A percentile compares a stretch with the other conserved stretches of the same genome.
Conservation (phyloP, 257 asterid species). For the Fraxinus cuspidata region DNA sequence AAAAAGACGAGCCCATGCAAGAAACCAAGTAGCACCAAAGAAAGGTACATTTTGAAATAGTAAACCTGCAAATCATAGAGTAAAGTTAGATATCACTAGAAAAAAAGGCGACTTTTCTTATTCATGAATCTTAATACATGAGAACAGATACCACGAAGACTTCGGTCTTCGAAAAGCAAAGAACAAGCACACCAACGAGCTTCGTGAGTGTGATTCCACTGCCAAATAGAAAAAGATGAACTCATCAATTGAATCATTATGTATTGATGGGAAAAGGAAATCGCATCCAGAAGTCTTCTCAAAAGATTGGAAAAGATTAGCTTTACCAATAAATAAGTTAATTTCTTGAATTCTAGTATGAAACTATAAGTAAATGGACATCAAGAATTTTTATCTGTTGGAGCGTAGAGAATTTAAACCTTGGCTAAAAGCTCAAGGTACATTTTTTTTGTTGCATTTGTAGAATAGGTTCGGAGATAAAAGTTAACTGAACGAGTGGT, state of each 20-base stretch:
- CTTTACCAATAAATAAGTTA: not conserved
- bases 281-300: not conserved
- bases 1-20: constrained; percentile 82
- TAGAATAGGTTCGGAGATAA: not conserved
- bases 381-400: too few species aligned
- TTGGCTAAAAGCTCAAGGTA: not conserved
- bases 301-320: not conserved
- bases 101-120: not conserved
- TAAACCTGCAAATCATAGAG: constrained; percentile 61
- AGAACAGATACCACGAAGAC: constrained; percentile 75
- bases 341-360: not conserved
- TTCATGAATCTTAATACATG: not conserved
- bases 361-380: too few species aligned
- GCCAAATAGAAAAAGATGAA: constrained; percentile 26
- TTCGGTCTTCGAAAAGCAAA: constrained; percentile 87
- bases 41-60: constrained; percentile 90
- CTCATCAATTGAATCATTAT: not conserved
- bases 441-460: not conserved
- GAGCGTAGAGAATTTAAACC: not conserved
- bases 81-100: constrained; percentile 7
- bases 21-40: constrained; percentile 91
- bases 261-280: not conserved
- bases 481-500: not conserved
- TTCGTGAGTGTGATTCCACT: constrained; percentile 98
- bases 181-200: constrained; percentile 96